Evolutionary conservation across 805 yeast species (phyloP), one percentile per base, ranked within the genome.

Genomic region (Candida pseudoglaebosa): DNA sequence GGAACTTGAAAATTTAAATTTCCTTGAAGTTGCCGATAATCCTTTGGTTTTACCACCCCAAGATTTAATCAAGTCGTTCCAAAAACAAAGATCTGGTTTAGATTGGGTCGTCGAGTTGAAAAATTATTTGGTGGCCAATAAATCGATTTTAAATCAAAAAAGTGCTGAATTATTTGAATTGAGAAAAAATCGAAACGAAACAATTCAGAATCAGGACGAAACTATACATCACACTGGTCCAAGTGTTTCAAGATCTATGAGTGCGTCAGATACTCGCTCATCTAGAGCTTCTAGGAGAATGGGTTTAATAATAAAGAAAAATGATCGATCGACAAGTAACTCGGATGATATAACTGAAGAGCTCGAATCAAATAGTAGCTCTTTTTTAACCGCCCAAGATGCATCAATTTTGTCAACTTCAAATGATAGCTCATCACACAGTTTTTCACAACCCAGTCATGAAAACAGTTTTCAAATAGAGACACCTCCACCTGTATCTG

Each of bases 221-320:
- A 40, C 9, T 18, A 38, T 8, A 24, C 43, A 12, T 15, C 9
- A n/a, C 10, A 6, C 5, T 26, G 15, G 13, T 12, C 52, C 64
- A 14, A 41, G 48, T 16, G 24, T 61, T 4, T 44, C 57, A 2
- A 44, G 71, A 26, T 52, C 62, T 2, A 50, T 60, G 36, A 54
- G 62, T 21, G 50, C 61, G 4, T 58, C 67, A 2, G 64, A 61
- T 13, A 45, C 76, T 2, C 74, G 71, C 41, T 66, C 80, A 5
- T 72, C 84, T n/a, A 71, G 79, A 39, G 85, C 87, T 4, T 77
- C 86, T 0, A 78, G 83, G 52, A 66, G 91, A 45, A 83, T 82
- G 89, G 91, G 90, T 0, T 73, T 84, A 38, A 78, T 84, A 28
- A 74, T 77, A 37, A 77, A 75, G 39, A 70, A 62, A 37, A 53